Percentiles rank a stretch among this genome's conserved stretches.
Evolutionary conservation across 371 early-diverging fungal genomes (phyloP).

Genomic region (Dichotomocladium elegans): DNA sequence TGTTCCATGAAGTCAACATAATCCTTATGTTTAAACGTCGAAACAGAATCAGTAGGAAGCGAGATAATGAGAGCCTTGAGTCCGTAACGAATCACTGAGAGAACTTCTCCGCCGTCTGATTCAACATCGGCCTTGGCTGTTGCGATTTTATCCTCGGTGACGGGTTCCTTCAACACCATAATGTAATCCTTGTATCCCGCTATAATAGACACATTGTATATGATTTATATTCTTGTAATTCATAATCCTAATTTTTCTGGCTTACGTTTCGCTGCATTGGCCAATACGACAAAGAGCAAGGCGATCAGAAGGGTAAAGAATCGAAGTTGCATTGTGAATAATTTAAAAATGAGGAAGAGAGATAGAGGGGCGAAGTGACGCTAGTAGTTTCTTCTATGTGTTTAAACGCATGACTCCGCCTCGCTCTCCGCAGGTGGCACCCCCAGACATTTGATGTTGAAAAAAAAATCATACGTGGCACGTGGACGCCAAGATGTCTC

Average conservation of each 20-base stretch:
- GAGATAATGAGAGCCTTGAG: slow-evolving; percentile 14
- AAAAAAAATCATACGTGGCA: too few species aligned
- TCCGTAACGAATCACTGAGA: slow-evolving; percentile 15
- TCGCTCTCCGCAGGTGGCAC: too few species aligned
- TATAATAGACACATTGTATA: background rate
- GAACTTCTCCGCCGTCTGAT: slow-evolving; percentile 14
- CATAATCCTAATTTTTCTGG: background rate
- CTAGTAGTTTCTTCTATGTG: too few species aligned
- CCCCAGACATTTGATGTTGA: too few species aligned
- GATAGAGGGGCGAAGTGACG: background rate
- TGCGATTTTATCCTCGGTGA: slow-evolving; percentile 4
- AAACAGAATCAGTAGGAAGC: slow-evolving; percentile 14
- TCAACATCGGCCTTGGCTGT: slow-evolving; percentile 18
- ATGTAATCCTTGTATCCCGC: slow-evolving; percentile 14
- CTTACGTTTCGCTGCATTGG: slow-evolving; percentile 7
- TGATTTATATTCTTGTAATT: background rate
- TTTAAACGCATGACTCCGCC: too few species aligned
- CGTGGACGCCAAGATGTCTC: too few species aligned
- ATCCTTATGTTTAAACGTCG: slow-evolving; percentile 16
- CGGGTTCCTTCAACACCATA: slow-evolving; percentile 17
- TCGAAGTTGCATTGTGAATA: background rate
- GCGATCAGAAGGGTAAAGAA: background rate
- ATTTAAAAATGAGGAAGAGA: background rate
- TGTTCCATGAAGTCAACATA: slow-evolving; percentile 28
- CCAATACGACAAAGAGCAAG: background rate